Conservation (phyloP, 345 rosid genomes). For the Acer negundo region DNA sequence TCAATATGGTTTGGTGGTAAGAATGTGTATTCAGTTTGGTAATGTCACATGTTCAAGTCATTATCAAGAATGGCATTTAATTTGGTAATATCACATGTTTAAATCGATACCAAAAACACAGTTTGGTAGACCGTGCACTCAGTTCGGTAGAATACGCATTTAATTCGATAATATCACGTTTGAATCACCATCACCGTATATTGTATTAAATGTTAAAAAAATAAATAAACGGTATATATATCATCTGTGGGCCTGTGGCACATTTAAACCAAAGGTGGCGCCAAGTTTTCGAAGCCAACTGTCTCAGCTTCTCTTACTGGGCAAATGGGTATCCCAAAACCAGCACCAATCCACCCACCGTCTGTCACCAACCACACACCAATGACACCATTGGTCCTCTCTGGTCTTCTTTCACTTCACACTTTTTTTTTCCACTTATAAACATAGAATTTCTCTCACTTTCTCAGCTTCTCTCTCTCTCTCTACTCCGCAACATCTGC, state of each 20-base stretch:
- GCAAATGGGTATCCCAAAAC: slow-evolving; percentile 41
- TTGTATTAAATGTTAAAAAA: too few species aligned
- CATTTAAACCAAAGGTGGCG: slow-evolving; percentile 44
- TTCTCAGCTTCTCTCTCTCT: slow-evolving; percentile 5
- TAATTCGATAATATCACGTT: too few species aligned
- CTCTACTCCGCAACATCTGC: slow-evolving; percentile 14
- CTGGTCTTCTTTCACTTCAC: slow-evolving; percentile 9
- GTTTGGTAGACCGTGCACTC: too few species aligned
- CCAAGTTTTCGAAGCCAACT: slow-evolving; percentile 29
- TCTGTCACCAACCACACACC: slow-evolving; percentile 28
- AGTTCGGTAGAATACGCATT: too few species aligned
- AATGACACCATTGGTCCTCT: slow-evolving; percentile 14
- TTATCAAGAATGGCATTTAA: too few species aligned
- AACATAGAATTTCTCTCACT: background rate
- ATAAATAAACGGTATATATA: too few species aligned
- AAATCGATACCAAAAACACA: too few species aligned
- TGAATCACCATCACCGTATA: too few species aligned
- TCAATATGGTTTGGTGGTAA: too few species aligned
- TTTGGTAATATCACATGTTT: too few species aligned
- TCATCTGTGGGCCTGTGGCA: background rate
- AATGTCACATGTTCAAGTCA: too few species aligned
- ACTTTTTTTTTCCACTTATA: slow-evolving; percentile 9
- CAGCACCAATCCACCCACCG: slow-evolving; percentile 36
- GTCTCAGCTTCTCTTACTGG: slow-evolving; percentile 31
- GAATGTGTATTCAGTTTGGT: too few species aligned